Evolutionary conservation across 768 basidiomycete species (phyloP).

Genomic region (Boletus pseudo-olivaceus): DNA sequence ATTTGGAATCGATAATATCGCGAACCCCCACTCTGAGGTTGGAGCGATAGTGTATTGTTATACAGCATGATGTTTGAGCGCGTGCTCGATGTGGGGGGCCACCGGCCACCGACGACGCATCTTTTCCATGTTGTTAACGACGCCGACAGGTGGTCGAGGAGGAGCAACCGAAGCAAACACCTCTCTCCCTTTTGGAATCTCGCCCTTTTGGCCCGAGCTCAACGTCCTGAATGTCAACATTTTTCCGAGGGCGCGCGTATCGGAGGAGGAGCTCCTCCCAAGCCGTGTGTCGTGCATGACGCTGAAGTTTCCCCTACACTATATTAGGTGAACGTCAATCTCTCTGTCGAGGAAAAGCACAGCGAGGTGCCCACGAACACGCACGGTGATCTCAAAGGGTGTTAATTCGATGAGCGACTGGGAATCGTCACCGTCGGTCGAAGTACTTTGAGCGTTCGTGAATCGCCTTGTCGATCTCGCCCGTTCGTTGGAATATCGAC

Average conservation of each 20-base stretch:
- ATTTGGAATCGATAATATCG: conserved; percentile 41
- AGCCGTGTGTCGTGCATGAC: conserved; percentile 7
- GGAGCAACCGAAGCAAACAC: conserved; percentile 41
- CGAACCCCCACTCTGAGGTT: not conserved
- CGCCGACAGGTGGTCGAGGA: not conserved
- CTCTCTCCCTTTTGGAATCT: conserved; percentile 38
- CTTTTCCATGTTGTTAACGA: conserved; percentile 71
- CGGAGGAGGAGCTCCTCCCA: conserved; percentile 46
- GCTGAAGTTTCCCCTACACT: not conserved
- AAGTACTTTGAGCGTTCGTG: too few relatives aligned
- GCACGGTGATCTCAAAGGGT: not conserved
- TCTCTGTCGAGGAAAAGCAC: not conserved
- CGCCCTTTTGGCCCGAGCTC: conserved; percentile 34
- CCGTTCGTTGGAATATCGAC: too few relatives aligned
- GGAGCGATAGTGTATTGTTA: not conserved
- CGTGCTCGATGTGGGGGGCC: conserved; percentile 1
- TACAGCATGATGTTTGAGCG: not conserved
- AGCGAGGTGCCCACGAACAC: not conserved
- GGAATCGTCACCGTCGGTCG: not conserved
- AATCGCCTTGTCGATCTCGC: too few relatives aligned
- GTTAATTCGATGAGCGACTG: not conserved
- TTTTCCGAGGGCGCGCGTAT: conserved; percentile 49
- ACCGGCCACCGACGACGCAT: conserved; percentile 31
- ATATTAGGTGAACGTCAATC: not conserved
- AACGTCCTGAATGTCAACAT: conserved; percentile 57